These are phyloP conservation scores for Phyllostachys edulis DNA, from an alignment of 176 grass and related monocot species.

Conservation along the genomic window DNA sequence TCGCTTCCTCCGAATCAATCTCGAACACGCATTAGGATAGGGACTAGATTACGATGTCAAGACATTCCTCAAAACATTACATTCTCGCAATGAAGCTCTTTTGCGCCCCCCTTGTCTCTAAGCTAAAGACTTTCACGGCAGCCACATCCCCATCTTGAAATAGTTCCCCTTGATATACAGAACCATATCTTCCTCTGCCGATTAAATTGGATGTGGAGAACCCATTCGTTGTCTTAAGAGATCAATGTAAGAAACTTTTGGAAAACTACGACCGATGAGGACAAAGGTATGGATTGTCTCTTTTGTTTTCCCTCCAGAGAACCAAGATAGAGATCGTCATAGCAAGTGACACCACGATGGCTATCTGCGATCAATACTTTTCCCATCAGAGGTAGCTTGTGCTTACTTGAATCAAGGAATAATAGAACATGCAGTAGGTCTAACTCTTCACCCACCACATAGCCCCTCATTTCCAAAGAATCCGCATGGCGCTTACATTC, in stretches of 20 bases:
- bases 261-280: background rate
- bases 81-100: slow-evolving; percentile 34
- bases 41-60: slow-evolving; percentile 37
- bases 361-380: too few species aligned
- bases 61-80: slow-evolving; percentile 30
- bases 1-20: slow-evolving; percentile 31
- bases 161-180: background rate
- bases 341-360: too few species aligned
- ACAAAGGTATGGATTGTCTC: background rate
- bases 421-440: too few species aligned
- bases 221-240: slow-evolving; percentile 7
- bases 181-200: background rate
- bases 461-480: too few species aligned
- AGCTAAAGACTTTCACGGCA: slow-evolving; percentile 26
- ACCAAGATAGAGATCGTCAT: too few species aligned
- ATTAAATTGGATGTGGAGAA: slow-evolving; percentile 17
- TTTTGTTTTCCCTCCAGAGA: too few species aligned
- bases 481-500: too few species aligned
- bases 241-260: background rate
- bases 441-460: too few species aligned
- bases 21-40: slow-evolving; percentile 29
- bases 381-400: too few species aligned
- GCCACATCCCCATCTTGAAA: background rate
- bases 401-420: too few species aligned
- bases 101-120: background rate